A percentile compares a stretch with the other conserved stretches of the same genome.
phyloP scores from a whole-genome alignment of 495 filamentous ascomycete genomes.

The Neurospora intermedia region DNA sequence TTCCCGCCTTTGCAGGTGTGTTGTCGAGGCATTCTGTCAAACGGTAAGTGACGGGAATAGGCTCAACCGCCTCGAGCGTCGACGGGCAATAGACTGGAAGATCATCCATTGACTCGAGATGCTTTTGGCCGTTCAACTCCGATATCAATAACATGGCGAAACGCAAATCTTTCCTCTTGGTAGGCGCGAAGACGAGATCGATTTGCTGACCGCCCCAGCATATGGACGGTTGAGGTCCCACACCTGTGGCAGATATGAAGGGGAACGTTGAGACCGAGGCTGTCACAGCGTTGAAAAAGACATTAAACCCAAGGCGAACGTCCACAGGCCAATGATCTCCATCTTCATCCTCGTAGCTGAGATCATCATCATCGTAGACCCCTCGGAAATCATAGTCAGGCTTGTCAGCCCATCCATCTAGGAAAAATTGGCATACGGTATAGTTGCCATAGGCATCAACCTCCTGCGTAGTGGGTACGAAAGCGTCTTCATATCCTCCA shows the following conservation, averaged over 20 bases:
- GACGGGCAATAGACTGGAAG: neutral
- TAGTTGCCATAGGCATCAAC: neutral
- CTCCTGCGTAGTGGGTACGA: neutral
- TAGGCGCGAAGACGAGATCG: neutral
- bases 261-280: neutral
- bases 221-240: too few species aligned
- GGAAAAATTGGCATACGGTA: neutral
- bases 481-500: too few species aligned
- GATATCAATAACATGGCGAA: neutral
- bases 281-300: neutral
- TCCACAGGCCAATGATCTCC: too few species aligned
- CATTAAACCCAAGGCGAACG: neutral
- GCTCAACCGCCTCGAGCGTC: neutral
- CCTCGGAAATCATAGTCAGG: neutral
- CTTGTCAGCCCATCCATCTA: neutral
- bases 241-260: neutral
- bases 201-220: neutral
- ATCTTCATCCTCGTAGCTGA: neutral
- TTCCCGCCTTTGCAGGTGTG: neutral
- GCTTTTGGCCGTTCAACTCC: neutral
- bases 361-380: neutral
- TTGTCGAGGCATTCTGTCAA: neutral
- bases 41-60: neutral
- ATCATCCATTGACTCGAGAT: neutral
- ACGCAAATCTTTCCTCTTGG: accelerated